Evolutionary conservation across 345 rosid genomes (phyloP), one percentile per base, ranked within the genome.

Genomic region (Erysimum cheiranthoides): DNA sequence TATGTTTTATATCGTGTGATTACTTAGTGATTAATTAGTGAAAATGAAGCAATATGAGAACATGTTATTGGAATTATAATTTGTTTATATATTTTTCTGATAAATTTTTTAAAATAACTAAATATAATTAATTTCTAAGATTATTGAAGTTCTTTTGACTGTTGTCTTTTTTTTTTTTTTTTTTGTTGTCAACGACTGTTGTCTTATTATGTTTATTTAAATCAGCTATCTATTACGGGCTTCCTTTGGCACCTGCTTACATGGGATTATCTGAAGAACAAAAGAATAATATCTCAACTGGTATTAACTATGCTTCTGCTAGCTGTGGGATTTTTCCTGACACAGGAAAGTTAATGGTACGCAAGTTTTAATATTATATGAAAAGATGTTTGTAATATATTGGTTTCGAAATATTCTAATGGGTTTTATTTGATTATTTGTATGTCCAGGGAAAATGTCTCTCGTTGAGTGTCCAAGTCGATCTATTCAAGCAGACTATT

Each of bases 241-340:
- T 73, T 28, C 74, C 81, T 25, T 30, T 79, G 66, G 70, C 43
- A 11, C 78, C 78, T 67, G 74, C 82, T 43, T 79, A 59, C 43
- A 1, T 73, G 73, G 74, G 78, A 34, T 61, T 79, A 45, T 68
- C 78, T 3, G 66, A 73, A 61, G 31, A 36, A 16, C 53, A 73
- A 17, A 79, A 30, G 40, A 73, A 68, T 21, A 79, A 35, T 5
- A 34, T 61, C 46, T 43, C 73, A 34, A 73, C 78, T 43, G 82
- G 82, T 54, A 11, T 73, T 32, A 79, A 79, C 42, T 79, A 79
- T 45, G 82, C 82, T 36, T 73, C 82, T 53, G 82, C 78, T 42
- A 28, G 75, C 35, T 79, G 82, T 68, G 82, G 82, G 25, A n/a
- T 78, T 66, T 11, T 78, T 16, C 65, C 63, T 7, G 57, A 40